Conservation (phyloP, 1,284 basidiomycete species). For the Puccinia polysora region DNA sequence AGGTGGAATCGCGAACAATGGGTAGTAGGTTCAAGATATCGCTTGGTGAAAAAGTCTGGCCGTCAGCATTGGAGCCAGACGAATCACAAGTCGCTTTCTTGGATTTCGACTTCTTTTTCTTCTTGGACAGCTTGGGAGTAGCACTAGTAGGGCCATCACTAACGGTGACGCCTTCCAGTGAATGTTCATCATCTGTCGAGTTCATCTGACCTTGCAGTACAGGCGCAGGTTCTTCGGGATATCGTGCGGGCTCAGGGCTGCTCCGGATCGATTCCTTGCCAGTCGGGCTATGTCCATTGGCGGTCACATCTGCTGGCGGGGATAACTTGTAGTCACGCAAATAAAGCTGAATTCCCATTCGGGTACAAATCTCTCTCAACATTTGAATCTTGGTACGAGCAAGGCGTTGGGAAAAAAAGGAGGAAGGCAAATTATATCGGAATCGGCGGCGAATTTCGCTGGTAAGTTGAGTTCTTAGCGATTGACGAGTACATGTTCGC, state of each 20-base stretch:
- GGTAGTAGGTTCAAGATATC: conserved; percentile 59
- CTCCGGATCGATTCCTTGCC: conserved; percentile 41
- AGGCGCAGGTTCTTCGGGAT: conserved; percentile 30
- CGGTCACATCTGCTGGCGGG: conserved; percentile 41
- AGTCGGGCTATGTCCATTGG: conserved; percentile 19
- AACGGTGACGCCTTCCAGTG: conserved; percentile 29
- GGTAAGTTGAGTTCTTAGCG: conserved; percentile 54
- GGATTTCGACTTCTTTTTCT: conserved; percentile 52
- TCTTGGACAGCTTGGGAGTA: conserved; percentile 47
- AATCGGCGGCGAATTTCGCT: conserved; percentile 56
- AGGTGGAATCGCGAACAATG: conserved; percentile 57
- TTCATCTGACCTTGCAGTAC: conserved; percentile 10
- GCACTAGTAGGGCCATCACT: conserved; percentile 26
- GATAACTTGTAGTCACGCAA: conserved; percentile 57
- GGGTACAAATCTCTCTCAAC: conserved; percentile 58
- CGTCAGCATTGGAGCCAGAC: conserved; percentile 47
- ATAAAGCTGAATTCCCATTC: conserved; percentile 59
- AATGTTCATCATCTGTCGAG: conserved; percentile 43
- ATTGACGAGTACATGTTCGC: conserved; percentile 57
- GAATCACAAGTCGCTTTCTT: conserved; percentile 51
- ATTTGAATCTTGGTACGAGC: conserved; percentile 55
- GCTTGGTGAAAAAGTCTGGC: conserved; percentile 56
- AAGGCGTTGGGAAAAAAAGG: conserved; percentile 53
- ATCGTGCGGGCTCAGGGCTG: conserved; percentile 44
- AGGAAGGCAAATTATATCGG: conserved; percentile 56